phyloP scores from a whole-genome alignment of 768 basidiomycete species.

The Rhodotorula kratochvilovae region DNA sequence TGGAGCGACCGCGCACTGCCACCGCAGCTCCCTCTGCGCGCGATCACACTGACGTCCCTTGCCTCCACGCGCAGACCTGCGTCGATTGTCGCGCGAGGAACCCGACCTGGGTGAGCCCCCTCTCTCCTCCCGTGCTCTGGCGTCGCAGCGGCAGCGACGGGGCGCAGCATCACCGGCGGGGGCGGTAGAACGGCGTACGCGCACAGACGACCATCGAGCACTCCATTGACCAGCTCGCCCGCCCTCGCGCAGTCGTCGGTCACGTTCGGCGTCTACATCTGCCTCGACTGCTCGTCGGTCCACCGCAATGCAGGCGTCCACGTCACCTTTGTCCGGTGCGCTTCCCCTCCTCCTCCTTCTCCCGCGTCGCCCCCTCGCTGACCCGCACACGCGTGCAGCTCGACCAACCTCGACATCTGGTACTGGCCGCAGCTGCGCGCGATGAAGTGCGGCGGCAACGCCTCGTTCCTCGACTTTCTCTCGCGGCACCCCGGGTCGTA shows the following conservation, averaged over 20 bases:
- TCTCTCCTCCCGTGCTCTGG: too few species aligned
- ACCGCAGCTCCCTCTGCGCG: too few species aligned
- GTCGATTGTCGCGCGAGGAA: constrained; percentile 94
- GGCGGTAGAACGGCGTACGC: too few species aligned
- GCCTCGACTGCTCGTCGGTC: constrained; percentile 88
- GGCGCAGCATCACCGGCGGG: too few species aligned
- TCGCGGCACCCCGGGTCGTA: constrained; percentile 66
- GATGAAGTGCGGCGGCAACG: constrained; percentile 95
- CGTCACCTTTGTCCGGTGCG: constrained; percentile 82
- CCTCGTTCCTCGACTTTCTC: constrained; percentile 79
- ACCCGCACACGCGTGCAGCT: constrained; percentile 50
- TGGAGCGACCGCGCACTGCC: neutral
- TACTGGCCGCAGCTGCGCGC: constrained; percentile 80
- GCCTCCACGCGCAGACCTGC: constrained; percentile 58
- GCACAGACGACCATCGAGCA: too few species aligned
- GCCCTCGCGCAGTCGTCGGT: constrained; percentile 64
- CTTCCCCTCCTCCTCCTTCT: constrained; percentile 49
- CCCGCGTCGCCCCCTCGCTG: constrained; percentile 49
- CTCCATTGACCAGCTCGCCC: neutral
- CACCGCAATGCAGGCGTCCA: constrained; percentile 98
- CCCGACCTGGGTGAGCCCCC: constrained; percentile 80
- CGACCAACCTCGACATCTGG: constrained; percentile 95
- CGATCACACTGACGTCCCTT: constrained; percentile 43
- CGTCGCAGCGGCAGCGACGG: too few species aligned
- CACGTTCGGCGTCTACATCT: constrained; percentile 94